A percentile compares a stretch with the other conserved stretches of the same genome.
Evolutionary conservation across 306 rosid species (phyloP).

Genomic region (Lathyrus sativus): DNA sequence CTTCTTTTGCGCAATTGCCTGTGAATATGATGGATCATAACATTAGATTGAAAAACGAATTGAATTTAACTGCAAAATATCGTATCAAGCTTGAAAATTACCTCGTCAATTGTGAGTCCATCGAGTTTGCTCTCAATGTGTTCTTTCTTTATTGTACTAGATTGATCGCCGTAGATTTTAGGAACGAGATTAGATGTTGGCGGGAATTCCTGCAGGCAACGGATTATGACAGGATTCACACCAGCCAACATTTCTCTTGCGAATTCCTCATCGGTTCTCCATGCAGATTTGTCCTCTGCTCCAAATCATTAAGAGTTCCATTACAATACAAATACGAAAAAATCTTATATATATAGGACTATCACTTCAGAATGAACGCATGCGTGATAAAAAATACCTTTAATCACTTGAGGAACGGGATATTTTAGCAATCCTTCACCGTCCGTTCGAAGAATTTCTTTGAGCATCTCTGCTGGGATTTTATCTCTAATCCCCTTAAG

Average conservation of each 20-base stretch:
- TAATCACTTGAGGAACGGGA: constrained; percentile 76
- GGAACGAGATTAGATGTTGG: constrained; percentile 68
- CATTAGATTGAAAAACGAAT: constrained; percentile 2
- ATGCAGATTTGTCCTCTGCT: constrained; percentile 68
- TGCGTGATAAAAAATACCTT: constrained; percentile 49
- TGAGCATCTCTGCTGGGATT: constrained; percentile 61
- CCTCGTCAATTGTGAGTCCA: constrained; percentile 68
- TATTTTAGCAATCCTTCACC: constrained; percentile 61
- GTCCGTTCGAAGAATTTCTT: constrained; percentile 68
- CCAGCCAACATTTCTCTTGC: constrained; percentile 94
- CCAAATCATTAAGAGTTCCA: constrained; percentile 41
- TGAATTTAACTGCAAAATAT: neutral
- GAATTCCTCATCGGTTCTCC: constrained; percentile 90
- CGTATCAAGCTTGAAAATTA: constrained; percentile 26
- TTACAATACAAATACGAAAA: neutral
- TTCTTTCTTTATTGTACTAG: constrained; percentile 56
- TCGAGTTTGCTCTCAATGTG: constrained; percentile 55
- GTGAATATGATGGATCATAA: constrained; percentile 9
- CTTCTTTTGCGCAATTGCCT: constrained; percentile 63
- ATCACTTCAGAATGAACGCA: neutral
- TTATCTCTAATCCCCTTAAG: constrained; percentile 50
- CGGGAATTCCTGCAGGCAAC: constrained; percentile 72
- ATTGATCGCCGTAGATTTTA: constrained; percentile 62
- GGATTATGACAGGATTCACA: constrained; percentile 65
- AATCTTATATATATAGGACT: neutral